phyloP scores from a whole-genome alignment of 805 yeast species.

The Cyberlindnera xylosilytica region DNA sequence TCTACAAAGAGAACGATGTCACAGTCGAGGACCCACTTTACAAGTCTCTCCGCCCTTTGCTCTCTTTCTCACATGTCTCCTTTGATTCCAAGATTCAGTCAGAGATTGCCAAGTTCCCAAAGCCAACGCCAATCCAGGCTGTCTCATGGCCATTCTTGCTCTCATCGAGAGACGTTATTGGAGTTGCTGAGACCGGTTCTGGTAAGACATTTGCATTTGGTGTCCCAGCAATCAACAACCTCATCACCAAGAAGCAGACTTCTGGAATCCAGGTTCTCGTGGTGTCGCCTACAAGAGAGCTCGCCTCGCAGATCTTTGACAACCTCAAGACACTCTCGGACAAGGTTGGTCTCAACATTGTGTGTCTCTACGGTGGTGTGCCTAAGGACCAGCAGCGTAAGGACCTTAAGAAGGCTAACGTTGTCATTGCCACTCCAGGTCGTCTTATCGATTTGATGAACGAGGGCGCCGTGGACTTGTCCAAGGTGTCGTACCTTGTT shows the following conservation, averaged over 20 bases:
- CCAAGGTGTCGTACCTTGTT: slow-evolving; percentile 71
- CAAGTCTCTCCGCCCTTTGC: slow-evolving; percentile 58
- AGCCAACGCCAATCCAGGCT: slow-evolving; percentile 95
- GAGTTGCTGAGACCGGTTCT: slow-evolving; percentile 98
- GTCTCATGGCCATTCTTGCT: slow-evolving; percentile 91
- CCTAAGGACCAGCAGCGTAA: slow-evolving; percentile 88
- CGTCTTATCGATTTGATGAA: slow-evolving; percentile 86
- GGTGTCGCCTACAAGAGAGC: slow-evolving; percentile 95
- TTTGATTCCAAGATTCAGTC: slow-evolving; percentile 53
- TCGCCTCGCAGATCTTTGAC: slow-evolving; percentile 91
- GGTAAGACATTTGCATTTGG: slow-evolving; percentile 98
- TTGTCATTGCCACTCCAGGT: slow-evolving; percentile 98
- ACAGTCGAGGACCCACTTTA: slow-evolving; percentile 66
- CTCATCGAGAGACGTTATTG: slow-evolving; percentile 79
- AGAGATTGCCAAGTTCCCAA: slow-evolving; percentile 70
- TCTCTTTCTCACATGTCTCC: slow-evolving; percentile 61
- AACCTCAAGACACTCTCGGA: slow-evolving; percentile 65
- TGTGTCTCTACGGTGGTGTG: slow-evolving; percentile 96
- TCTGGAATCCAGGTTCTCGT: slow-evolving; percentile 71
- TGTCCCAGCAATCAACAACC: slow-evolving; percentile 87
- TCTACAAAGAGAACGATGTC: slow-evolving; percentile 69
- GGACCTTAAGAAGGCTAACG: slow-evolving; percentile 61
- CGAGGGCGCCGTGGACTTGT: slow-evolving; percentile 77
- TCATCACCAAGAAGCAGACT: slow-evolving; percentile 34
- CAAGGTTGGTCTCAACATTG: slow-evolving; percentile 61